A percentile compares a stretch with the other conserved stretches of the same genome.
These are phyloP conservation scores for Clitopilus passeckerianus DNA, from an alignment of 768 basidiomycete species.

Conservation along the genomic window DNA sequence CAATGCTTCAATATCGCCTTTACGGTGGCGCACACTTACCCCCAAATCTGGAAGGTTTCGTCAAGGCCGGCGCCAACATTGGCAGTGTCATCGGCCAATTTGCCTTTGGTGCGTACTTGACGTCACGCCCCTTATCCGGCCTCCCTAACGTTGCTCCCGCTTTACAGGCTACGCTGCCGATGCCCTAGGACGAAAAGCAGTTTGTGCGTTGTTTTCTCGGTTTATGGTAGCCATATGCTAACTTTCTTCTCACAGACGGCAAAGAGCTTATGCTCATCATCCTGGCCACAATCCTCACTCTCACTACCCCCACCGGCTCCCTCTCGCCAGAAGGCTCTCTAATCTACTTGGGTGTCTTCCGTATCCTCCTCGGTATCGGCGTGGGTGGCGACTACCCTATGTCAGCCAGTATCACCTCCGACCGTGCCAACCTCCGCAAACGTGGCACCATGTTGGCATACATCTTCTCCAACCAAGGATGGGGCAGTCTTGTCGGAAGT, in stretches of 20 bases:
- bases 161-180: conserved; percentile 59
- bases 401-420: conserved; percentile 65
- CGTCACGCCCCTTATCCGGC: neutral
- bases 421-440: conserved; percentile 59
- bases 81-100: conserved; percentile 71
- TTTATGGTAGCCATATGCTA: neutral
- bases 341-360: conserved; percentile 62
- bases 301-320: conserved; percentile 60
- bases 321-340: conserved; percentile 47
- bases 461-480: conserved; percentile 75
- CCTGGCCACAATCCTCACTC: conserved; percentile 64
- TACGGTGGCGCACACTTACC: conserved; percentile 51
- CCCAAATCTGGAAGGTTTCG: conserved; percentile 48
- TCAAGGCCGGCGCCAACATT: conserved; percentile 67
- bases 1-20: conserved; percentile 63
- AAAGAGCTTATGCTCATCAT: conserved; percentile 82
- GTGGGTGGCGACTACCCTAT: conserved; percentile 81
- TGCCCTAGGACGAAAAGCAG: conserved; percentile 60
- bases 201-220: conserved; percentile 35
- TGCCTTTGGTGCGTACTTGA: conserved; percentile 37
- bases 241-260: conserved; percentile 38
- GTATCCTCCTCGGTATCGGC: conserved; percentile 72
- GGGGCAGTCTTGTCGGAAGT: conserved; percentile 65
- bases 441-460: conserved; percentile 74
- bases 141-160: neutral